Conservation (phyloP, 805 yeast genomes). For the Nakazawaea ernobii region DNA sequence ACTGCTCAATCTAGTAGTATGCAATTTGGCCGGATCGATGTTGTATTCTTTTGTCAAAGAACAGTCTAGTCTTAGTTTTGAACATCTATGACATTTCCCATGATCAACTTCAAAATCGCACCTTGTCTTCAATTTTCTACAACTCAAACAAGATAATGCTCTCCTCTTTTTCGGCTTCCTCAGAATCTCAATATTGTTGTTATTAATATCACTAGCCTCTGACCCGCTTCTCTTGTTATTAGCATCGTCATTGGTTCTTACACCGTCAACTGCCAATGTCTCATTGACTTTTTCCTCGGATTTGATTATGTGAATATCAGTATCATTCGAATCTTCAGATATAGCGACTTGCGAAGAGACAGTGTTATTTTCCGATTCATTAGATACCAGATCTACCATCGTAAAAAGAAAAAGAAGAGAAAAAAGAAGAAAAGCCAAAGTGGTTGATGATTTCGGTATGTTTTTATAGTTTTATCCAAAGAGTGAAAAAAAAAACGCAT, state of each 20-base stretch:
- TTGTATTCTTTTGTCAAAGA: slow-evolving; percentile 34
- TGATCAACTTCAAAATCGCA: slow-evolving; percentile 43
- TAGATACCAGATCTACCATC: slow-evolving; percentile 3
- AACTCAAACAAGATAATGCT: slow-evolving; percentile 39
- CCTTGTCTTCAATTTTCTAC: slow-evolving; percentile 52
- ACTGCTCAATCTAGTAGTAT: slow-evolving; percentile 17
- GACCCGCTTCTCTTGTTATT: not conserved
- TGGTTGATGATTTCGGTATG: not conserved
- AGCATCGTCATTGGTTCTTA: slow-evolving; percentile 21
- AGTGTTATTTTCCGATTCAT: not conserved
- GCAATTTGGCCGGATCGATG: slow-evolving; percentile 33
- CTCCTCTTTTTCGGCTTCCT: slow-evolving; percentile 18
- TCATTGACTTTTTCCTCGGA: slow-evolving; percentile 4
- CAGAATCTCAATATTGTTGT: not conserved
- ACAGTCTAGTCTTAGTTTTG: slow-evolving; percentile 40
- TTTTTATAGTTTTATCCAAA: not conserved
- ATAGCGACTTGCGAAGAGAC: not conserved
- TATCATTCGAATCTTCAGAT: not conserved
- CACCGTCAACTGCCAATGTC: slow-evolving; percentile 17
- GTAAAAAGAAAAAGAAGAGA: slow-evolving; percentile 8
- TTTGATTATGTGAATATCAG: not conserved
- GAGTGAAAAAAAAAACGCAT: not conserved
- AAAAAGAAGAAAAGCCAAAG: slow-evolving; percentile 1
- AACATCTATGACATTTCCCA: slow-evolving; percentile 48
- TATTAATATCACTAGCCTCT: not conserved